Evolutionary conservation across 176 grass and related monocot genomes (phyloP).

Genomic region (Carex scoparia): DNA sequence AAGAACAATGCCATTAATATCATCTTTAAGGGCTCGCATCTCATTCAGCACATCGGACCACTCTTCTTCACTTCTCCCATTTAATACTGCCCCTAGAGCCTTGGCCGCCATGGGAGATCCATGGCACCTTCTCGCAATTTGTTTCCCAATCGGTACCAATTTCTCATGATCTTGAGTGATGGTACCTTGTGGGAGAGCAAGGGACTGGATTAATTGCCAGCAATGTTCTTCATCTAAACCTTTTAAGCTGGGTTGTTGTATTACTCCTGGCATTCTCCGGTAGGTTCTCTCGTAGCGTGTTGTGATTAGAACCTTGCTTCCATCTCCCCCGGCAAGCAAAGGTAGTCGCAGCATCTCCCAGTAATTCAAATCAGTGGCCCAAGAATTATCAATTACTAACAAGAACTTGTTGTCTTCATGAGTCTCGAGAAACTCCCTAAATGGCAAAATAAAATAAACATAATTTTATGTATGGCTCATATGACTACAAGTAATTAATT

Average conservation of each 20-base stretch:
- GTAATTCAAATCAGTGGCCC: conserved; percentile 22
- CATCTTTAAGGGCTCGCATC: conserved; percentile 39
- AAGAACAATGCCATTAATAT: conserved; percentile 12
- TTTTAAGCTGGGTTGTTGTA: background rate
- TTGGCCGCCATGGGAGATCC: conserved; percentile 57
- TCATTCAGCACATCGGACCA: conserved; percentile 28
- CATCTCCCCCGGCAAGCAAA: conserved; percentile 19
- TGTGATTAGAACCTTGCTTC: conserved; percentile 55
- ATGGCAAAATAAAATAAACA: background rate
- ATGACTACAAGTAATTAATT: too few species aligned
- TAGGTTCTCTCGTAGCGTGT: conserved; percentile 28
- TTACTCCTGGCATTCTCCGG: background rate
- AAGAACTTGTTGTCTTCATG: conserved; percentile 33
- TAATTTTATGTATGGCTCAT: background rate
- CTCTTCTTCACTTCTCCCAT: conserved; percentile 30
- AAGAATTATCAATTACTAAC: conserved; percentile 49
- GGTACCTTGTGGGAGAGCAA: background rate
- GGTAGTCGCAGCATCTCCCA: conserved; percentile 35
- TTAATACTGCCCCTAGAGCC: conserved; percentile 30
- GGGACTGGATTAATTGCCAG: conserved; percentile 30
- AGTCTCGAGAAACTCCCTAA: background rate
- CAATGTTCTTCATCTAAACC: conserved; percentile 27
- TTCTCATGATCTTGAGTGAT: background rate
- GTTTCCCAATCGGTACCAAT: conserved; percentile 30
- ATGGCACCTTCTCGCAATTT: conserved; percentile 36